These are phyloP conservation scores for Cladophialophora exuberans DNA, from an alignment of 2,329 filamentous ascomycete species.

Conservation along the genomic window DNA sequence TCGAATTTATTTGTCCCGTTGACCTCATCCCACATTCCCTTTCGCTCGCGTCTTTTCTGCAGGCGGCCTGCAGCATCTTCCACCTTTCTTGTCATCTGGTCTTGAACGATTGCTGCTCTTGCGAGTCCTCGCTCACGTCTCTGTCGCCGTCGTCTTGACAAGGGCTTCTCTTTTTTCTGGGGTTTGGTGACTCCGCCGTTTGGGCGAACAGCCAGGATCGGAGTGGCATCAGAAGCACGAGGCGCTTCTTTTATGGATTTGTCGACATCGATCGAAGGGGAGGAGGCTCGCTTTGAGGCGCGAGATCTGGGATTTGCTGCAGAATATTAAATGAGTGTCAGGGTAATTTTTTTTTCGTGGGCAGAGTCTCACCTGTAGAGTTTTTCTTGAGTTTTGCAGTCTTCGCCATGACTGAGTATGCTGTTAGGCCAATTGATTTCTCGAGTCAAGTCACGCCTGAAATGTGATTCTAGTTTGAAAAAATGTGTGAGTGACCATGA, in stretches of 20 bases:
- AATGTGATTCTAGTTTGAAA: too few relatives aligned
- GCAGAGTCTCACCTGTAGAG: constrained; percentile 13
- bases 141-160: constrained; percentile 57
- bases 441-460: background rate
- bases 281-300: constrained; percentile 60
- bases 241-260: constrained; percentile 52
- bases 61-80: constrained; percentile 54
- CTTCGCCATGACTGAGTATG: constrained; percentile 32
- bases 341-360: background rate
- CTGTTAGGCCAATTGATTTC: too few relatives aligned
- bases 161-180: constrained; percentile 53
- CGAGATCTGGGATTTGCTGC: constrained; percentile 61
- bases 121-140: constrained; percentile 60
- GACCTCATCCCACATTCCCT: constrained; percentile 50
- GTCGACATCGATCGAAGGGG: constrained; percentile 57
- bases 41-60: constrained; percentile 51
- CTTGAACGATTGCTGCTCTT: constrained; percentile 57
- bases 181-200: constrained; percentile 56
- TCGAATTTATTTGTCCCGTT: constrained; percentile 40
- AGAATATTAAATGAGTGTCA: background rate
- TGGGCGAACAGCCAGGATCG: constrained; percentile 47
- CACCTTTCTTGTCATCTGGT: constrained; percentile 60
- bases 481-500: too few relatives aligned
- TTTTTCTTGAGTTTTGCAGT: constrained; percentile 19
- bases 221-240: constrained; percentile 41